Evolutionary conservation across 2,329 filamentous ascomycete genomes (phyloP).

Genomic region (Aureobasidium pullulans): DNA sequence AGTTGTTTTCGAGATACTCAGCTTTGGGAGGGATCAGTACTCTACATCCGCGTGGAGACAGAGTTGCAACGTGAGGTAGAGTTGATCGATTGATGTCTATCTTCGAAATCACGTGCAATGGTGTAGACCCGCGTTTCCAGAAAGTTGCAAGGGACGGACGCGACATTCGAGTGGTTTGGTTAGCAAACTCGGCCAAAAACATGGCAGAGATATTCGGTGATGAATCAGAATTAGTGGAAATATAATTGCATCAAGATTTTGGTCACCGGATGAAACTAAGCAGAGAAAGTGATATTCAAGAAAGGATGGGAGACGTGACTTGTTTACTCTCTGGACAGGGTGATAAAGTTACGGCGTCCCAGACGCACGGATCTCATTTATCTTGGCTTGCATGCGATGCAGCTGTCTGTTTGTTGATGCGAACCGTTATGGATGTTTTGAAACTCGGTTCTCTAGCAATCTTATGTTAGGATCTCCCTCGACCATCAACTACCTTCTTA

Average conservation of each 20-base stretch:
- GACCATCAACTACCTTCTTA: slow-evolving; percentile 12
- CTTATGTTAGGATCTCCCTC: slow-evolving; percentile 5
- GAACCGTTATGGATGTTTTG: slow-evolving; percentile 11
- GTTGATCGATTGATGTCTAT: background rate
- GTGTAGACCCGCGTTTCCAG: background rate
- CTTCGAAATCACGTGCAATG: background rate
- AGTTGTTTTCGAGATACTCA: no score
- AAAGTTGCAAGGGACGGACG: background rate
- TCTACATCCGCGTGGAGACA: background rate
- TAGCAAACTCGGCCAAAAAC: background rate
- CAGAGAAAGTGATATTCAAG: background rate
- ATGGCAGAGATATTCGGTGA: background rate
- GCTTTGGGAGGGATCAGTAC: no score
- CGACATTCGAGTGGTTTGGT: background rate
- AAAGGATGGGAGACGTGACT: background rate
- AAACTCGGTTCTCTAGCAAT: slow-evolving; percentile 6
- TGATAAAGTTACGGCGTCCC: background rate
- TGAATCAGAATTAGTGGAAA: background rate
- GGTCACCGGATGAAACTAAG: background rate
- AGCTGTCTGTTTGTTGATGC: slow-evolving; percentile 7
- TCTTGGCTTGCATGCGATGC: slow-evolving; percentile 5
- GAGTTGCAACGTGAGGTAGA: background rate
- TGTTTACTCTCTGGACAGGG: slow-evolving; percentile 7
- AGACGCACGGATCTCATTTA: background rate
- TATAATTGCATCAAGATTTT: background rate